Conservation (phyloP, 2,329 filamentous ascomycete genomes). For the Trichophyton schoenleinii region DNA sequence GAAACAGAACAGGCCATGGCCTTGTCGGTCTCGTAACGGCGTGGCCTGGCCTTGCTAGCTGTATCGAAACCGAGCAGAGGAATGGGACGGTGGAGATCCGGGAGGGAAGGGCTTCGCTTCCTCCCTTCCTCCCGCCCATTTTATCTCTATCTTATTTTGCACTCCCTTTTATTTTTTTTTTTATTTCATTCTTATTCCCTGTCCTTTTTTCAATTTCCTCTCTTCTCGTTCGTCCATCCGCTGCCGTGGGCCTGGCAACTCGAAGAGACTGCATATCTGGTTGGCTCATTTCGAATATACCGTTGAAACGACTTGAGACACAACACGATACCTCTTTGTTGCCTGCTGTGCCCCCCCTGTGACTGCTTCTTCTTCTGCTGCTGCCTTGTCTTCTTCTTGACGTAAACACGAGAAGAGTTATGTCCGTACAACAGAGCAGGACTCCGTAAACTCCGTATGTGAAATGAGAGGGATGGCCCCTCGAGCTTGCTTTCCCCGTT, state of each 20-base stretch:
- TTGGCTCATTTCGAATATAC: neutral
- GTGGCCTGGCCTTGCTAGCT: neutral
- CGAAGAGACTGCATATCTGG: neutral
- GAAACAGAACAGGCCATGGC: neutral
- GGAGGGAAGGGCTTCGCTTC: slow-evolving; percentile 1
- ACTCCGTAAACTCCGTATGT: too few species aligned
- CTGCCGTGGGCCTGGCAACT: neutral
- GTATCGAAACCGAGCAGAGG: neutral
- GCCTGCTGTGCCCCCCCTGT: neutral
- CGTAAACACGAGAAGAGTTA: too few species aligned
- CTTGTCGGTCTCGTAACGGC: neutral
- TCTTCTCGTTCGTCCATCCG: neutral
- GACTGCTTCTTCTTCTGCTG: neutral
- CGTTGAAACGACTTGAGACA: slow-evolving; percentile 2
- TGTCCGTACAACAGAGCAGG: too few species aligned
- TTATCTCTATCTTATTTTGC: neutral
- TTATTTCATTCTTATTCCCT: too few species aligned
- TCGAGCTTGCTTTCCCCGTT: neutral
- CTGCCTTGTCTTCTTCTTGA: neutral
- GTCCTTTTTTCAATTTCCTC: neutral
- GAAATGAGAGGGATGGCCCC: neutral
- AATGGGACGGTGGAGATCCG: slow-evolving; percentile 3
- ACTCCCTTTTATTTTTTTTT: neutral
- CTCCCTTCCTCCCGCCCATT: neutral
- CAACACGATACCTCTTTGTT: neutral